Conservation (phyloP, 768 basidiomycete species). For the Termitomyces sp. region DNA sequence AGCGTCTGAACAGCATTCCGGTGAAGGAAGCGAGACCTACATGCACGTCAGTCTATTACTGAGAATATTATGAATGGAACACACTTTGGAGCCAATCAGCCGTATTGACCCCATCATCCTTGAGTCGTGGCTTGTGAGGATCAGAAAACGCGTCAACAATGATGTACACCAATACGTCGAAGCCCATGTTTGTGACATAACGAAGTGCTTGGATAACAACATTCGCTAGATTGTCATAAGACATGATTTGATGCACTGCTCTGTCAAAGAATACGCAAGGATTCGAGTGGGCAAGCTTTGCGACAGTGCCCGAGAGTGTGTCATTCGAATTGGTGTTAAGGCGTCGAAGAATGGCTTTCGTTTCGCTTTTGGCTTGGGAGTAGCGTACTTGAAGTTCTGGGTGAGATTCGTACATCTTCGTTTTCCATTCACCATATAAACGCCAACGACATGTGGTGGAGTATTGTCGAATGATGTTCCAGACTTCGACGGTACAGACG, state of each 20-base stretch:
- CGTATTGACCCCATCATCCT: conserved; percentile 89
- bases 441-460: conserved; percentile 81
- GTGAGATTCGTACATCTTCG: conserved; percentile 64
- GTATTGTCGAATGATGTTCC: conserved; percentile 82
- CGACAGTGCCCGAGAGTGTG: conserved; percentile 80
- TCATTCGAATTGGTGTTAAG: conserved; percentile 83
- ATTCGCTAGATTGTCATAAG: conserved; percentile 89
- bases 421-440: conserved; percentile 95
- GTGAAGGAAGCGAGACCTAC: conserved; percentile 90
- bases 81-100: conserved; percentile 90
- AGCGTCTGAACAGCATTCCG: conserved; percentile 87
- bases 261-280: conserved; percentile 88
- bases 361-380: conserved; percentile 82
- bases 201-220: conserved; percentile 88
- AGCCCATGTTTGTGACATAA: conserved; percentile 90
- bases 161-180: conserved; percentile 87
- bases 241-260: conserved; percentile 91
- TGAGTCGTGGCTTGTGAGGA: conserved; percentile 75
- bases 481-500: conserved; percentile 87
- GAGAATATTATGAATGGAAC: conserved; percentile 26
- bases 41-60: conserved; percentile 13
- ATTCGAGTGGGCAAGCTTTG: conserved; percentile 92
- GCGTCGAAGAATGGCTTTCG: conserved; percentile 85
- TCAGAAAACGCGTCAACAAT: conserved; percentile 87
- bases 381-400: conserved; percentile 76